Evolutionary conservation across 2,329 filamentous ascomycete genomes (phyloP), one percentile per base, ranked within the genome.

Genomic region (Amylocarpus encephaloides): DNA sequence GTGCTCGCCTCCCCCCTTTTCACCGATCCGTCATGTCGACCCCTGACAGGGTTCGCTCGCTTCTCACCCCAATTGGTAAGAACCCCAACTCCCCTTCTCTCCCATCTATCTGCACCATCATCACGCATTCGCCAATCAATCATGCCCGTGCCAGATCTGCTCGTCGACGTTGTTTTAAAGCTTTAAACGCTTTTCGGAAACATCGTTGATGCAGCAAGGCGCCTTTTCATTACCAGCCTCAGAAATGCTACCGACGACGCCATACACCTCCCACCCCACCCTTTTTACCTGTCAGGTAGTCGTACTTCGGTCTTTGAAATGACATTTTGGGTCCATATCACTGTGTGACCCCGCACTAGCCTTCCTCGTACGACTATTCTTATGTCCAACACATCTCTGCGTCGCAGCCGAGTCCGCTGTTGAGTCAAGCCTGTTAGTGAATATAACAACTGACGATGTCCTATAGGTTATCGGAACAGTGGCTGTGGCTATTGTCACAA

Each of bases 401-500:
- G 44, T 34, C 38, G 34, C 41, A 49, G 30, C 47, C 39, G 13
- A 32, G 12, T 19, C 32, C 18, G 32, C 12, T 22, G 29, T 52
- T 38, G 43, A 51, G 38, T 47, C 51, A 53, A 29, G n/a, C 29
- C 32, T 15, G 34, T 51, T 46, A 51, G 48, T 43, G 39, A 26
- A 38, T 35, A 47, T 41, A 49, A 42, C 44, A 13, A 36, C 54
- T 60, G 51, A 59, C 56, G 43, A 5, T 29, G 15, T n/a, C 42
- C 22, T 35, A 34, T 51, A 63, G 62, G 64, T 12, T 66, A 66
- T 50, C 49, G 51, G 5, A 61, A 61, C 26, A 58, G 40, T 49
- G 56, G 58, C 43, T 65, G 63, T 46, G 62, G 61, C 32, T 66
- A 64, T 53, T 65, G 62, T 47, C 43, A 58, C n/a, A 58, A 50